Conservation (phyloP, 345 rosid genomes). For the Ceriops tagal region DNA sequence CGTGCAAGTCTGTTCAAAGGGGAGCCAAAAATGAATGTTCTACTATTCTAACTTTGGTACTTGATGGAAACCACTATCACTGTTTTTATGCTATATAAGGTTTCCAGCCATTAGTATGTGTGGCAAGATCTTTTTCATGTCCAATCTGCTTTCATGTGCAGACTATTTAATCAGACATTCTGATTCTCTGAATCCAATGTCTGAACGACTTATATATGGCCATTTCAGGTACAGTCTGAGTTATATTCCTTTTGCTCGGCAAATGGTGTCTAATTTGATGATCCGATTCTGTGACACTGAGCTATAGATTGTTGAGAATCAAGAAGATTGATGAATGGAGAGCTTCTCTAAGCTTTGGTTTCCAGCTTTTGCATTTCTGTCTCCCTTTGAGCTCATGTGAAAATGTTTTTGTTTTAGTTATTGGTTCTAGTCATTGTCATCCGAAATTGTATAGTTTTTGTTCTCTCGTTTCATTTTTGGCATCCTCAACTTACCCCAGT, state of each 20-base stretch:
- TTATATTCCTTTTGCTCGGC: conserved; percentile 83
- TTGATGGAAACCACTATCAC: not conserved
- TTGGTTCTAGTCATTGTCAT: too few relatives aligned
- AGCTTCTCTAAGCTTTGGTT: not conserved
- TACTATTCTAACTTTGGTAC: too few relatives aligned
- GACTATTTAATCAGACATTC: not conserved
- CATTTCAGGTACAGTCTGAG: conserved; percentile 87
- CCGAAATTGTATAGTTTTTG: too few relatives aligned
- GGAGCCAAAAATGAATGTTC: too few relatives aligned
- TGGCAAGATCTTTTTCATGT: not conserved
- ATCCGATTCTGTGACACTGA: conserved; percentile 82
- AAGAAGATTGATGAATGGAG: conserved; percentile 1
- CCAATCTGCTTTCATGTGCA: not conserved
- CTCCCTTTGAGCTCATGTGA: too few relatives aligned
- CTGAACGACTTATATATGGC: conserved; percentile 4
- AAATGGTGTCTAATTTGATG: conserved; percentile 74
- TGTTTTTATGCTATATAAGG: not conserved
- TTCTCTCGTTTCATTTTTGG: too few relatives aligned
- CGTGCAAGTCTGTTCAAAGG: not conserved
- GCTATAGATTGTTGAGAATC: conserved; percentile 31
- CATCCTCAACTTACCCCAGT: too few relatives aligned
- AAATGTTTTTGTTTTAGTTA: not conserved
- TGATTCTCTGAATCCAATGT: not conserved
- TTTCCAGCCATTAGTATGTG: not conserved
- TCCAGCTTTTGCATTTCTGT: not conserved